phyloP scores from a whole-genome alignment of 2,329 filamentous ascomycete species.

The Fusarium compactum region DNA sequence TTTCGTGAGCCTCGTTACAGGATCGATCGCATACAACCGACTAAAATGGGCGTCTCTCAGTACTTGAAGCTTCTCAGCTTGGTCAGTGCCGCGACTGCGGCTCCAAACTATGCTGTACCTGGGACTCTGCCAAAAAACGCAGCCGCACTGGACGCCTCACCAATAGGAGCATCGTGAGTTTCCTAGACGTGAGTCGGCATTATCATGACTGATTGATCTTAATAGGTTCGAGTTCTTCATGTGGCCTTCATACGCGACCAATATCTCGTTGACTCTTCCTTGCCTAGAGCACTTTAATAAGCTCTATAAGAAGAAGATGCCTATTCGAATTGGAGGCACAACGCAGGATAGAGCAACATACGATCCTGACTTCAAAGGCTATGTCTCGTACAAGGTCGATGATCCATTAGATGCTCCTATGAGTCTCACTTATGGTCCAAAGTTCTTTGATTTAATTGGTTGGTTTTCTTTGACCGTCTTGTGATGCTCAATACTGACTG shows the following conservation, averaged over 20 bases:
- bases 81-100: background rate
- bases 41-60: background rate
- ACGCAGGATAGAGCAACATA: conserved; percentile 3
- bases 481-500: background rate
- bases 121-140: background rate
- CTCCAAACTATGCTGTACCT: background rate
- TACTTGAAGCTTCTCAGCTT: background rate
- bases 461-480: accelerated
- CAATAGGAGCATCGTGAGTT: background rate
- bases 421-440: background rate
- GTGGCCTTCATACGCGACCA: conserved; percentile 4
- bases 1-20: accelerated
- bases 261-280: background rate
- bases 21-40: background rate
- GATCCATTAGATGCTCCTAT: background rate
- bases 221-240: conserved; percentile 1
- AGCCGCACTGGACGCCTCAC: background rate
- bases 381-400: background rate
- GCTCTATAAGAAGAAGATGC: background rate
- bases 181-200: too few species aligned
- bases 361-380: background rate
- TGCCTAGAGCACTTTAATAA: background rate
- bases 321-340: background rate
- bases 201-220: background rate
- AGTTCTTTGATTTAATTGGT: background rate